Base-by-base conservation (phyloP, 2,329 filamentous ascomycete species). In the Exophiala calicioides region DNA sequence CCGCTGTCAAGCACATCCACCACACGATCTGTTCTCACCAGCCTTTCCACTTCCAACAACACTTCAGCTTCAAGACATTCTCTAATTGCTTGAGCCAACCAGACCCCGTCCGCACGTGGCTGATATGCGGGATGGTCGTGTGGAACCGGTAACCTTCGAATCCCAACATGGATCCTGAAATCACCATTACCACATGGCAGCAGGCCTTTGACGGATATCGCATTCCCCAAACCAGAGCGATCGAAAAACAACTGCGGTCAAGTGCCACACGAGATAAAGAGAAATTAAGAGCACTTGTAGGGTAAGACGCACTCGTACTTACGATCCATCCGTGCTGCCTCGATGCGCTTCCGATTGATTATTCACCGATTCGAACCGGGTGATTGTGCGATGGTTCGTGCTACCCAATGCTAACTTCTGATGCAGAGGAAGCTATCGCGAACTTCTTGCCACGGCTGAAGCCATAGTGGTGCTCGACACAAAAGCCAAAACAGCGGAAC, bases 381-480 rank as follows among this genome's bases (percentile, higher is more conserved):
- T n/a, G n/a, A n/a, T n/a, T n/a, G n/a, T n/a, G n/a, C n/a, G n/a
- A n/a, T n/a, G n/a, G n/a, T n/a, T n/a, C n/a, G n/a, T n/a, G n/a
- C n/a, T 19, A 8, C 27, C 29, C 45, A 41, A 41, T 48, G 26
- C 45, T 47, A 34, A 44, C 35, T 44, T 36, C 37, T 50, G 30
- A 35, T 41, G 7, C 57, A 83, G 80, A 15, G 74, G 78, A 58
- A 80, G 81, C 61, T 97, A 97, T 68, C 86, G 91, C 58, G 88
- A 93, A 60, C 81, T 97, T 6, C 81, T 97, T 19, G 88, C 88
- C 41, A 96, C 91, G 0, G 91, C 91, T 44, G 90, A 96, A 69
- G 84, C 84, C n/a, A 97, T 97, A 57, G 86, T 96, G 44, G 79
- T 84, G 51, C 95, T 97, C 88, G 86, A 88, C 57, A 70, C 69